Base-by-base conservation (phyloP, 441 rosid species). In the Hura crepitans region DNA sequence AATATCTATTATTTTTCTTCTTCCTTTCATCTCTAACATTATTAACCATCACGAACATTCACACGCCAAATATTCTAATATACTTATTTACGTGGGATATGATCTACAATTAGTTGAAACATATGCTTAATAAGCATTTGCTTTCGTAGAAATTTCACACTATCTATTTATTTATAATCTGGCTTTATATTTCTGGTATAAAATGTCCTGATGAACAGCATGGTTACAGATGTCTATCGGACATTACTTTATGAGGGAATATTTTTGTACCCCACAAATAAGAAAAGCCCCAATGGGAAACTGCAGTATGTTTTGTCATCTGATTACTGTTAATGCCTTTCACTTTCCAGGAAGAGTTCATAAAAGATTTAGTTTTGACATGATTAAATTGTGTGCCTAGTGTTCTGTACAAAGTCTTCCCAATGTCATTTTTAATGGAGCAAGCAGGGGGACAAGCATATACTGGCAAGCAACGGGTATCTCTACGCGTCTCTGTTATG, bases 171-270 rank as follows among this genome's bases (percentile, higher is more conserved):
- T 6, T 66, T 17, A 2, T 20, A 42, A 62, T 43, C 30, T 66
- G 51, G 14, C 18, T 62, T 25, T 47, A 1, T 67, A 33, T 62
- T 75, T 74, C 8, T 66, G 74, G 66, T 68, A 23, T 51, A 64
- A 35, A 55, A 42, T 62, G 28, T 69, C 30, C 37, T 70, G 51
- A 54, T 57, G 56, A 61, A 64, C 85, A 92, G 97, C 83, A 94
- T 94, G 99, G 99, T 94, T 56, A 97, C 99, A 0, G 97, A 95
- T 81, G 97, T 95, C 71, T 97, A 92, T 79, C 96, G 97, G 64
- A 95, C 97, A 2, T 79, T 95, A 72, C 97, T 95, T 4, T 95
- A 90, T 72, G 97, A 97, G 51, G 99, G 99, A 42, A 77, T 95
- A 79, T 95, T 95, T 81, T 76, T 95, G 87, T 95, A 95, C 92